Evolutionary conservation across 345 rosid species (phyloP), one percentile per base, ranked within the genome.

Genomic region (Salix viminalis): DNA sequence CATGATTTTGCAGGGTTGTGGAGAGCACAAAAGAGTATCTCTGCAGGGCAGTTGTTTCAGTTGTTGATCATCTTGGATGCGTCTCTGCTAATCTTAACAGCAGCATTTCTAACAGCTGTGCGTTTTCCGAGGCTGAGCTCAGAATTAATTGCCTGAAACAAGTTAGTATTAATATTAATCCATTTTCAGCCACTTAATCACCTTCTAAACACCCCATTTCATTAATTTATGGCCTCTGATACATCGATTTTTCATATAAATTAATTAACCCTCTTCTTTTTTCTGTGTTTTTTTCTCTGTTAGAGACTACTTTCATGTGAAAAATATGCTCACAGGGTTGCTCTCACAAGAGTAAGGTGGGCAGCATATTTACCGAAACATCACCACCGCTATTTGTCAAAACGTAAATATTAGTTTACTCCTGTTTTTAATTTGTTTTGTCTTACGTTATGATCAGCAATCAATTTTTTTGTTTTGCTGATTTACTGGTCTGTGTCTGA

Each of bases 21-120:
- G 94, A 90, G n/a, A 85, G 76, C 86, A 90, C 94, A 37, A 90
- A 86, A 70, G 90, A 90, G 67, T 91, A 91, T 83, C 48, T 90
- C 69, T 83, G 91, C 84, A 83, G 75, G 75, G 92, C 93, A 16
- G 69, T 88, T 60, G 91, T 91, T 16, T 82, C 93, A 4, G 79
- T 90, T 24, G 91, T 91, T 70, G 93, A 91, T 82, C 96, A 88
- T 79, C 82, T 91, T 32, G 93, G 96, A 52, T 85, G 75, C 24
- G 91, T 91, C 72, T 87, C 93, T 1, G 65, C 91, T 23, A 88
- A 87, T 72, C 87, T 91, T 14, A 79, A 89, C 61, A 58, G 28
- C 67, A 56, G 30, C 74, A 74, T 88, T 71, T 79, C 87, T 14
- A 60, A 80, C 41, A 68, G 84, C 4, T 60, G 76, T 34, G 73